Conservation (phyloP, 441 rosid species). For the Croton laevigatus region DNA sequence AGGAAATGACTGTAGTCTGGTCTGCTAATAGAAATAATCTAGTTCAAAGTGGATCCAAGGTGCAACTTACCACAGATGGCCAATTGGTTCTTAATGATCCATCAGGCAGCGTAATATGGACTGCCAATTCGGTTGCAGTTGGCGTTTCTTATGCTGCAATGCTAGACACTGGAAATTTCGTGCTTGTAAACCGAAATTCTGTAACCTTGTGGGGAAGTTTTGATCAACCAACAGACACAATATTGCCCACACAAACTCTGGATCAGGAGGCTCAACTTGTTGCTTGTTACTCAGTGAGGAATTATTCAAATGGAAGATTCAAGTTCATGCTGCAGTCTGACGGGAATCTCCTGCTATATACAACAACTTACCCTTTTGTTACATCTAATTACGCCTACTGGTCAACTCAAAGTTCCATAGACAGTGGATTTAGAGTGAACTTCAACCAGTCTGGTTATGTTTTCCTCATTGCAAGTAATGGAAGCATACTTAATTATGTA, state of each 20-base stretch:
- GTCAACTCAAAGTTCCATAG: background rate
- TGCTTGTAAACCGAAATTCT: background rate
- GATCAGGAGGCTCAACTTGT: background rate
- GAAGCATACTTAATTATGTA: conserved; percentile 3
- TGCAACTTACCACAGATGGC: conserved; percentile 20
- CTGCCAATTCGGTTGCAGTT: background rate
- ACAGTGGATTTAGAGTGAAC: conserved; percentile 12
- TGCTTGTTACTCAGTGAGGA: background rate
- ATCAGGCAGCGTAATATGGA: conserved; percentile 9
- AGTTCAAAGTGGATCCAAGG: conserved; percentile 27
- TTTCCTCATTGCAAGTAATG: conserved; percentile 9
- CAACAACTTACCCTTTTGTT: conserved; percentile 10
- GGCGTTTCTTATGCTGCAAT: conserved; percentile 1
- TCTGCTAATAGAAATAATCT: conserved; percentile 21
- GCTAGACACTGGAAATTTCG: conserved; percentile 16
- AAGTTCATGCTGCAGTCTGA: conserved; percentile 21
- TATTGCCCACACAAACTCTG: conserved; percentile 1
- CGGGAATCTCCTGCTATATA: conserved; percentile 28
- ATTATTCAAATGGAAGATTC: conserved; percentile 25
- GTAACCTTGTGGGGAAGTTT: conserved; percentile 2
- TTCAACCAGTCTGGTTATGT: conserved; percentile 32
- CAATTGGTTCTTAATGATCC: conserved; percentile 30
- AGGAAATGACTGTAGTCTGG: conserved; percentile 34
- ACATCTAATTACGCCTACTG: conserved; percentile 9
- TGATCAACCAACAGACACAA: conserved; percentile 9